Conservation (phyloP, 805 yeast genomes). For the Zygosaccharomyces pseudorouxii region DNA sequence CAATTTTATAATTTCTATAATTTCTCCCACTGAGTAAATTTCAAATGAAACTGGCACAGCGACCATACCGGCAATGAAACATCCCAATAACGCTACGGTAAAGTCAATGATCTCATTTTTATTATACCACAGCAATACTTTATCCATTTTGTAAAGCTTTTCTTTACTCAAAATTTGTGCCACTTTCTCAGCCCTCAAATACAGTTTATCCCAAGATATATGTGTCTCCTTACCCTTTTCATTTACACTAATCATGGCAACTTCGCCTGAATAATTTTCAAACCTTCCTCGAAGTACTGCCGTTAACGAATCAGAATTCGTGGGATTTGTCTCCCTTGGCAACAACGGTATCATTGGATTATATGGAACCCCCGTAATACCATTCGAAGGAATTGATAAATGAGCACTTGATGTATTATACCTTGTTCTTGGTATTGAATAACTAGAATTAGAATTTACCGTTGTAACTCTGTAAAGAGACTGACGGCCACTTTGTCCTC, state of each 20-base stretch:
- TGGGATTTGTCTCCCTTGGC: slow-evolving; percentile 41
- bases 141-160: slow-evolving; percentile 75
- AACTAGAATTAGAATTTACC: slow-evolving; percentile 25
- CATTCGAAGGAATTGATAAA: slow-evolving; percentile 33
- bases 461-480: slow-evolving; percentile 32
- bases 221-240: slow-evolving; percentile 74
- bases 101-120: slow-evolving; percentile 82
- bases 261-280: slow-evolving; percentile 54
- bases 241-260: slow-evolving; percentile 71
- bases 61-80: slow-evolving; percentile 87
- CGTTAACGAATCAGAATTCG: slow-evolving; percentile 58
- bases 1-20: slow-evolving; percentile 61
- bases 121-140: slow-evolving; percentile 79
- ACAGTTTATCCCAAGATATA: slow-evolving; percentile 87
- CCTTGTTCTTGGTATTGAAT: slow-evolving; percentile 13
- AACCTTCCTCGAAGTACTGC: slow-evolving; percentile 72
- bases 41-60: slow-evolving; percentile 90
- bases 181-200: slow-evolving; percentile 76
- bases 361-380: slow-evolving; percentile 19
- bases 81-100: slow-evolving; percentile 80
- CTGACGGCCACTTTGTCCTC: slow-evolving; percentile 6
- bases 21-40: slow-evolving; percentile 56
- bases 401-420: slow-evolving; percentile 23
- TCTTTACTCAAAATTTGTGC: slow-evolving; percentile 48
- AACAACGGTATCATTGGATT: slow-evolving; percentile 34